Evolutionary conservation across 2,329 filamentous ascomycete genomes (phyloP).

Genomic region (Dryadomyces quercus-mongolicae): DNA sequence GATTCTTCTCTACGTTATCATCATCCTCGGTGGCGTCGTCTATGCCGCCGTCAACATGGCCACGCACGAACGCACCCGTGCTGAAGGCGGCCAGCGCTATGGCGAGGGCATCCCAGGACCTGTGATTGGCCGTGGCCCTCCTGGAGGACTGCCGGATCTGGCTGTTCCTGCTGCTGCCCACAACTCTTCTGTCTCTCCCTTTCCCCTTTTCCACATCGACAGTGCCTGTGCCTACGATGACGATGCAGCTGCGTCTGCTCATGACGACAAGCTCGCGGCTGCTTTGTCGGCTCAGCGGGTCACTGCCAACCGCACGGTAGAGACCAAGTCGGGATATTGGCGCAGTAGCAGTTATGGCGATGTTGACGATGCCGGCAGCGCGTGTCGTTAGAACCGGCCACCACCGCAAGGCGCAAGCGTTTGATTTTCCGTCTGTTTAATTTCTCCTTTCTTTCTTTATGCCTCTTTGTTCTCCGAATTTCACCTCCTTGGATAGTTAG

Average conservation of each 20-base stretch:
- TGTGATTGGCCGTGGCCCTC: not conserved
- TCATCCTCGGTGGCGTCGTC: slow-evolving; percentile 62
- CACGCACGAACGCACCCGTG: slow-evolving; percentile 45
- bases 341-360: slow-evolving; percentile 24
- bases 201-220: slow-evolving; percentile 8
- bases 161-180: not conserved
- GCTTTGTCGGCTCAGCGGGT: slow-evolving; percentile 7
- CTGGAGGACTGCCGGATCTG: not conserved
- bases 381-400: no score
- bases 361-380: slow-evolving; percentile 18
- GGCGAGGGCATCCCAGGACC: not conserved
- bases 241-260: slow-evolving; percentile 9
- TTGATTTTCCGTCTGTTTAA: no score
- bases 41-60: slow-evolving; percentile 52
- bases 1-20: slow-evolving; percentile 63
- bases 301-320: slow-evolving; percentile 11
- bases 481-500: no score
- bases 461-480: no score
- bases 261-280: slow-evolving; percentile 17
- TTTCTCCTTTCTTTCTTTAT: no score
- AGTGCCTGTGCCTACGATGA: slow-evolving; percentile 7
- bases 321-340: slow-evolving; percentile 17
- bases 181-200: not conserved
- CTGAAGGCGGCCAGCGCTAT: slow-evolving; percentile 41
- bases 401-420: no score